A percentile compares a stretch with the other conserved stretches of the same genome.
phyloP scores from a whole-genome alignment of 495 filamentous ascomycete genomes.

The Penicillium robsamsonii region DNA sequence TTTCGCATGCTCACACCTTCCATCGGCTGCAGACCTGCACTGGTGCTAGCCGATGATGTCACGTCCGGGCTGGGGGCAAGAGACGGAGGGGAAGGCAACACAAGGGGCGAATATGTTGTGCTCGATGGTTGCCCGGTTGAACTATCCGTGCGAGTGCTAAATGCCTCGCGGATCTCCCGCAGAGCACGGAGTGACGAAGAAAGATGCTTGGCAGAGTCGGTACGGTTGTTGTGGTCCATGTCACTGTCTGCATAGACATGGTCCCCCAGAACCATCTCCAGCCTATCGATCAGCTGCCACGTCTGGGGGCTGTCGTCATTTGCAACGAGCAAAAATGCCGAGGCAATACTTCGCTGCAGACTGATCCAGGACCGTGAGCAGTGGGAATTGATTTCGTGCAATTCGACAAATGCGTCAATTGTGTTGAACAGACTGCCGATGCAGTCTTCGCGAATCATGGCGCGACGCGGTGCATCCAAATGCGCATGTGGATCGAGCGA shows the following conservation, averaged over 20 bases:
- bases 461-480: slow-evolving; percentile 32
- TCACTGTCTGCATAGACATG: slow-evolving; percentile 41
- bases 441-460: slow-evolving; percentile 45
- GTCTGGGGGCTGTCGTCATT: slow-evolving; percentile 41
- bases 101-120: slow-evolving; percentile 18
- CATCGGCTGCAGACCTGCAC: slow-evolving; percentile 1
- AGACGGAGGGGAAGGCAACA: slow-evolving; percentile 30
- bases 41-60: slow-evolving; percentile 8
- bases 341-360: slow-evolving; percentile 47
- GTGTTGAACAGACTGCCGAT: slow-evolving; percentile 41
- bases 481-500: slow-evolving; percentile 49
- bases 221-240: slow-evolving; percentile 30
- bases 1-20: slow-evolving; percentile 30
- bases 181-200: slow-evolving; percentile 42
- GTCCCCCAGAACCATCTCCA: slow-evolving; percentile 42
- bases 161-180: slow-evolving; percentile 39
- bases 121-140: not conserved
- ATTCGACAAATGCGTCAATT: slow-evolving; percentile 45
- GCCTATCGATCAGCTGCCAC: slow-evolving; percentile 38
- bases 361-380: slow-evolving; percentile 50
- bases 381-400: slow-evolving; percentile 41
- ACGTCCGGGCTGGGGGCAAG: slow-evolving; percentile 15
- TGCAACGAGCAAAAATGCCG: slow-evolving; percentile 45
- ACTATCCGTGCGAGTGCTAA: slow-evolving; percentile 22
- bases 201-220: slow-evolving; percentile 42